These are phyloP conservation scores for Pyrus bretschneideri DNA, from an alignment of 306 rosid species.

Conservation along the genomic window DNA sequence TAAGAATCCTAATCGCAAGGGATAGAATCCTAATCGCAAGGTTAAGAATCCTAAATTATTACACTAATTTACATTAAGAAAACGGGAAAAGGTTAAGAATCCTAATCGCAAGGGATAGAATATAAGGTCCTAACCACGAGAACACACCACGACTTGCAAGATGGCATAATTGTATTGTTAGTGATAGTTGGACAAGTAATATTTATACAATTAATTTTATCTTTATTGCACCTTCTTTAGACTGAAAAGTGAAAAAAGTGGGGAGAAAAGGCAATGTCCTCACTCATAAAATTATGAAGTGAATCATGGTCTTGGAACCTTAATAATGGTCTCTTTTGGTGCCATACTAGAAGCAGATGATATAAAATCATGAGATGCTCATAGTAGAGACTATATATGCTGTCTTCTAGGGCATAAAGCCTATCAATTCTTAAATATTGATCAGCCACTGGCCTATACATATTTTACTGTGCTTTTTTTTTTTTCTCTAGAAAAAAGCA, in stretches of 20 bases:
- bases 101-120: too few relatives aligned
- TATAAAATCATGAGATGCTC: conserved; percentile 16
- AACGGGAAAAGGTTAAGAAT: too few relatives aligned
- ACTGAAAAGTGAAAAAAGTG: too few relatives aligned
- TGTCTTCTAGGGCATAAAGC: conserved; percentile 17
- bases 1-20: too few relatives aligned
- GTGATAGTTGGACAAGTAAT: not conserved
- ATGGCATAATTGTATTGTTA: not conserved
- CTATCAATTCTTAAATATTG: conserved; percentile 2
- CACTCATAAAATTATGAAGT: too few relatives aligned
- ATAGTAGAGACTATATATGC: not conserved
- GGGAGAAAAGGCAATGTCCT: too few relatives aligned
- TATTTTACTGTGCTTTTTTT: not conserved
- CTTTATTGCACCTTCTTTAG: not conserved
- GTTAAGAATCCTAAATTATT: too few relatives aligned
- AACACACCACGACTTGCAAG: not conserved
- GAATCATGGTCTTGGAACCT: too few relatives aligned
- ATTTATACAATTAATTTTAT: not conserved
- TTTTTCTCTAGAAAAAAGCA: not conserved
- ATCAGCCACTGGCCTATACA: not conserved
- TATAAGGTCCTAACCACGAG: not conserved
- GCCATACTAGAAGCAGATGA: conserved; percentile 24
- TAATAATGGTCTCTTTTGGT: not conserved
- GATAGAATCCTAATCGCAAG: too few relatives aligned
- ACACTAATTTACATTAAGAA: too few relatives aligned